phyloP scores from a whole-genome alignment of 1,284 basidiomycete species.

The Microstroma glucosiphilum region DNA sequence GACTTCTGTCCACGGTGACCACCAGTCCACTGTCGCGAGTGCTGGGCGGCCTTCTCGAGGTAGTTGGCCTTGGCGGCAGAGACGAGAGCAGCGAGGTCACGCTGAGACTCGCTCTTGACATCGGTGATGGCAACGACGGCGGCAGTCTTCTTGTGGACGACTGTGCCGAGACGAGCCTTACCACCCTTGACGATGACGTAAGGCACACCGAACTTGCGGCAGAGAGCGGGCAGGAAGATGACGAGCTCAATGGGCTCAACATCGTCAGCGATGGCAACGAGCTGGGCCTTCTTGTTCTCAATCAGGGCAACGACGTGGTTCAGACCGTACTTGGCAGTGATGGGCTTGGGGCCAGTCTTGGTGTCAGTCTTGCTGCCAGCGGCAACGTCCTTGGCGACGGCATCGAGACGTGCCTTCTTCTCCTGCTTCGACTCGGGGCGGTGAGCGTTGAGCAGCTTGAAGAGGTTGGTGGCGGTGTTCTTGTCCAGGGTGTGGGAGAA shows the following conservation, averaged over 20 bases:
- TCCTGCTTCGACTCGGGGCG: conserved; percentile 90
- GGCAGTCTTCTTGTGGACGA: conserved; percentile 96
- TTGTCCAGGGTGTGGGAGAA: conserved; percentile 98
- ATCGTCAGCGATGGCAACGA: conserved; percentile 95
- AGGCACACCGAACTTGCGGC: conserved; percentile 97
- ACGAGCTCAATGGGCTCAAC: conserved; percentile 94
- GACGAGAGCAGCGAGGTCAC: conserved; percentile 85
- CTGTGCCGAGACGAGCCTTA: conserved; percentile 91
- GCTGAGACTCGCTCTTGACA: conserved; percentile 86
- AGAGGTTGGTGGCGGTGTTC: conserved; percentile 96
- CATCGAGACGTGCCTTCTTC: conserved; percentile 89
- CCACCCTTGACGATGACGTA: conserved; percentile 93
- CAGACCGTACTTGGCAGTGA: conserved; percentile 92
- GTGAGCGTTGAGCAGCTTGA: conserved; percentile 96
- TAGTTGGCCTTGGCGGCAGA: conserved; percentile 92
- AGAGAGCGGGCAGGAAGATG: conserved; percentile 93
- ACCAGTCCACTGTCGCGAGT: conserved; percentile 89
- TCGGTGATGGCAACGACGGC: conserved; percentile 86
- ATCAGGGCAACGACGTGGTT: conserved; percentile 94
- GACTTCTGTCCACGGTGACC: conserved; percentile 90
- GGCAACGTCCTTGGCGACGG: conserved; percentile 68
- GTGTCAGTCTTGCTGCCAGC: conserved; percentile 56
- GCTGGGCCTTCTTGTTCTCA: conserved; percentile 85
- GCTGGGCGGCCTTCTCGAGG: conserved; percentile 80
- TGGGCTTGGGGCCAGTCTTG: conserved; percentile 66